Percentiles rank a stretch among this genome's conserved stretches.
phyloP scores from a whole-genome alignment of 257 asterid species.

The Solanum phureja region DNA sequence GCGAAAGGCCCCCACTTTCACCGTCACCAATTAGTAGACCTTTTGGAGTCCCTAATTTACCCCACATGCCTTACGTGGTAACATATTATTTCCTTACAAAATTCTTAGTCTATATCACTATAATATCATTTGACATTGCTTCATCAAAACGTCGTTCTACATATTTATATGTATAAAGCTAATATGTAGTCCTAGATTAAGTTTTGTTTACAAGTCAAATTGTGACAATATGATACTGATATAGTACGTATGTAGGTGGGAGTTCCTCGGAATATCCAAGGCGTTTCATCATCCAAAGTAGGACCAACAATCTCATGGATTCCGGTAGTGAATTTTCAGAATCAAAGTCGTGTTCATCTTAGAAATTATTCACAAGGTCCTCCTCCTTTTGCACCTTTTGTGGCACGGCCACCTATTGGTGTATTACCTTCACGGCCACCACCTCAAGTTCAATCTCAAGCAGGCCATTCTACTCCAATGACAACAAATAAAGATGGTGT shows the following conservation, averaged over 20 bases:
- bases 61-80: conserved; percentile 12
- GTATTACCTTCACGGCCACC: background rate
- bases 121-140: background rate
- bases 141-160: background rate
- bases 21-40: conserved; percentile 10
- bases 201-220: too few relatives aligned
- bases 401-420: background rate
- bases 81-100: background rate
- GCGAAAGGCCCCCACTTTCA: conserved; percentile 17
- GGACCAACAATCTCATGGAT: background rate
- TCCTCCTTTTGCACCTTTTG: background rate
- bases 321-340: background rate
- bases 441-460: background rate
- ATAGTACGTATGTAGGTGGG: background rate
- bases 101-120: too few relatives aligned
- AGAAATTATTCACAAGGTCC: background rate
- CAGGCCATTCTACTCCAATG: background rate
- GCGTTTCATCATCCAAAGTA: background rate
- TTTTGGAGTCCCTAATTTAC: background rate
- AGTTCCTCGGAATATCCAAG: background rate
- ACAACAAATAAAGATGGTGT: background rate
- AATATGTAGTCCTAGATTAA: too few relatives aligned
- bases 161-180: too few relatives aligned
- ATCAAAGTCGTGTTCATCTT: background rate
- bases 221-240: too few relatives aligned